A percentile compares a stretch with the other conserved stretches of the same genome.
Evolutionary conservation across 2,329 filamentous ascomycete species (phyloP).

Genomic region (Cryphonectria parasitica): DNA sequence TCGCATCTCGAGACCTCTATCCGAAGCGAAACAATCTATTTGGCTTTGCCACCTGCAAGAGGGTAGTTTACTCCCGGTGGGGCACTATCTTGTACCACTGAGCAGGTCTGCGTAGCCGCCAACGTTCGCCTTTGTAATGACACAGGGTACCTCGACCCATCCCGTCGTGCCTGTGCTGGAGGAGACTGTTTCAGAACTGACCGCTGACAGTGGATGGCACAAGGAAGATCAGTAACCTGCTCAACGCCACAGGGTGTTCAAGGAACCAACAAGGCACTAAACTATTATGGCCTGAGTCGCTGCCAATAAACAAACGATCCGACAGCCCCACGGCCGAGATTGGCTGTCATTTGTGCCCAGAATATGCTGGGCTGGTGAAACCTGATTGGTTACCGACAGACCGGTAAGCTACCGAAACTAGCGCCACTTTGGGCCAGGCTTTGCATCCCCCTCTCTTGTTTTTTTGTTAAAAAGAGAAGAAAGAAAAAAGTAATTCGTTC

Average conservation of each 20-base stretch:
- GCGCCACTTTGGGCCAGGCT: conserved; percentile 20
- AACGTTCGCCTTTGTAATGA: neutral
- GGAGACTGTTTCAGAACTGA: neutral
- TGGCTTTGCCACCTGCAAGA: neutral
- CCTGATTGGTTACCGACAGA: conserved; percentile 24
- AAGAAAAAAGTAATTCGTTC: neutral
- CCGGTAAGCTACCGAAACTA: conserved; percentile 24
- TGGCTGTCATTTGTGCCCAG: conserved; percentile 13
- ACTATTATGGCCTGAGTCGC: neutral
- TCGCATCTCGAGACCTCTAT: conserved; percentile 1
- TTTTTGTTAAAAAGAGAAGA: neutral
- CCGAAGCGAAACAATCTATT: neutral
- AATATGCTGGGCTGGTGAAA: neutral
- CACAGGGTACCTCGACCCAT: neutral
- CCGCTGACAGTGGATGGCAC: neutral
- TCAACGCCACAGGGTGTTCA: neutral
- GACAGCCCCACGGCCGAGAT: conserved; percentile 14
- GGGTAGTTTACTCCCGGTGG: neutral
- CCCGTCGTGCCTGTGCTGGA: neutral
- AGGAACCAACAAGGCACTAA: neutral
- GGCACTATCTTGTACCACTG: neutral
- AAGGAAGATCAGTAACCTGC: neutral
- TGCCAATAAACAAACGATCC: conserved; percentile 9
- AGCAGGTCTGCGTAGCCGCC: neutral
- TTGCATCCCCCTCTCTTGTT: neutral